Base-by-base conservation (phyloP, 1,284 basidiomycete species). In the Amylostereum chailletii region DNA sequence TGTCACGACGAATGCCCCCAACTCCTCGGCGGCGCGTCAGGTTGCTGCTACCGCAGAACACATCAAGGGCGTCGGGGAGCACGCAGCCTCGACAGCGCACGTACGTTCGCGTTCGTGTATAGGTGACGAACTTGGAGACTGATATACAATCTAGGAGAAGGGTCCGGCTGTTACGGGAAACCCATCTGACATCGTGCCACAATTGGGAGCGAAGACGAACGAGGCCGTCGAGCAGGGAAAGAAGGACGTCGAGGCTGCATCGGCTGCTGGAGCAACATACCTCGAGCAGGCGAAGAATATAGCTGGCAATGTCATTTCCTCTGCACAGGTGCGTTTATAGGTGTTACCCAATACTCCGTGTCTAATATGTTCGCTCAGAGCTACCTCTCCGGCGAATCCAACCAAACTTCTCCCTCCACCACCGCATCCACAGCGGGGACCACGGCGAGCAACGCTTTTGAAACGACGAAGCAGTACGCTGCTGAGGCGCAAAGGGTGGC, bases 171-270 rank as follows among this genome's bases (percentile, higher is more conserved):
- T 71, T 10, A 75, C 72, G 4, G 72, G 71, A 3, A 66, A 71
- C 33, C 55, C 62, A 3, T 5, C 54, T 58, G 63, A 68, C 10
- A 70, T 75, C n/a, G 58, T 70, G 3, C 71, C 75, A 42, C 62
- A 73, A 42, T 62, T 82, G 26, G 65, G 72, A 50, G 57, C 61
- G 8, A 64, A 71, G 38, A 78, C 75, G 0, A 62, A 78, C 42
- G 65, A 63, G 1, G 82, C 80, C n/a, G 76, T 76, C 10, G 65
- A 66, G 0, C 69, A 84, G 58, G 81, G 81, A 2, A 66, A 76
- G 55, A 60, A 63, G 5, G 72, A 77, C 52, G 67, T 83, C 2
- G 66, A 72, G 10, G 63, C 64, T 8, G 70, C 68, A 0, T 72
- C 73, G 54, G 68, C 65, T 2, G 56, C 69, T 2, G 71, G 71